Base-by-base conservation (phyloP, 352 stramenopile genomes). In the Globisporangium splendens region DNA sequence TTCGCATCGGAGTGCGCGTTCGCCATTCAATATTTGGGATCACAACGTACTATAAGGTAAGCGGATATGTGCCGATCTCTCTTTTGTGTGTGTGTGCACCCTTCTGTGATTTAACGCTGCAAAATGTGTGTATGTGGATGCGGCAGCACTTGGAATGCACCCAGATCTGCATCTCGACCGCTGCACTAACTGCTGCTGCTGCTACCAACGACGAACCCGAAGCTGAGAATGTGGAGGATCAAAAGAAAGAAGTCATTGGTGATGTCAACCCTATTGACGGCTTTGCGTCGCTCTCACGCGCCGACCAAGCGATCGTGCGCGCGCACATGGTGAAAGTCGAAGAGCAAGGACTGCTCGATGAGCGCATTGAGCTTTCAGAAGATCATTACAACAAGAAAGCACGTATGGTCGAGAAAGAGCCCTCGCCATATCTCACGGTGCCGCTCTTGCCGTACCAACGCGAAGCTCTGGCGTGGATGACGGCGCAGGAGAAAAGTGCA, bases 361-460 rank as follows among this genome's bases (percentile, higher is more conserved):
- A 95, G 57, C 77, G 85, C 8, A 61, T 83, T 1, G 73, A 75
- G n/a, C 69, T 95, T 21, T 43, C 66, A 1, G 81, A 93, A 46
- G 71, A 89, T 20, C 75, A 92, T 28, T 93, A 87, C 59, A 73
- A 70, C n/a, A 81, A 87, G 46, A 91, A 90, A 47, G 63, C 60
- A 1, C 77, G 78, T 1, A 79, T 91, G 68, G 71, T 70, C 11
- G 83, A 89, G 48, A 88, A 83, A 46, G 61, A 91, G 1, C 86
- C 86, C 46, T 96, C 88, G 17, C 75, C 84, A 14, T 61, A 74
- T 31, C 65, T 98, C 46, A 95, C 88, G 6, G 82, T 87, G 7
- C 74, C 83, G 0, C 77, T 99, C n/a, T 67, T 99, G 24, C 97
- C 97, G n/a, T 99, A 99, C 72, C 97, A 99, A 72, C 75, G 95